Base-by-base conservation (phyloP, 2,329 filamentous ascomycete genomes). In the Xylariomycetidae sp. region DNA sequence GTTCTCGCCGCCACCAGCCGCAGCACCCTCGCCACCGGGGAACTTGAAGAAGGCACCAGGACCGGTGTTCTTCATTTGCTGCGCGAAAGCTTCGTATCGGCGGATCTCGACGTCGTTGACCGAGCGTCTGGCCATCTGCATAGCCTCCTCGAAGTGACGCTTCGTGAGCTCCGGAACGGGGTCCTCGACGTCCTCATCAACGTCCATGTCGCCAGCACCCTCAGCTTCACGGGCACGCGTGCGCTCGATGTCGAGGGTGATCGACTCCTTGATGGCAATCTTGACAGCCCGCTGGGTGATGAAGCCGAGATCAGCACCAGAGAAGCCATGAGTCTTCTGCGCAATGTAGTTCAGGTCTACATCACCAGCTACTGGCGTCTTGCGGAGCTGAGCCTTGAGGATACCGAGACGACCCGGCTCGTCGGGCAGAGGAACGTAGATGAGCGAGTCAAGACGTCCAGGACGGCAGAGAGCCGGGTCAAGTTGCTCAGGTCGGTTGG, bases 221-320 rank as follows among this genome's bases (percentile, higher is more conserved):
- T 95, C 90, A 43, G 84, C 89, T 68, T 95, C 90, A 37, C 85
- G 87, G 54, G 83, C 82, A 42, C 78, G 94, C 95, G 57, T 74
- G 72, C 86, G 85, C 67, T 94, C 85, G 50, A 98, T 96, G 42
- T 96, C 90, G 29, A 74, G 59, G 13, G 79, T 71, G 53, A 98
- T 98, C 19, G 90, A 81, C 70, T 98, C 82, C 77, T 98, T 98
- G 72, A 98, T 98, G 52, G 92, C 92, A 56, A 96, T 82, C 80
- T 98, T 98, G 73, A 95, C 92, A 34, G 92, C 92, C 62, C 92
- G 88, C 72, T 98, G 92, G 16, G 92, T 95, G 59, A 98, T 89
- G 72, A 96, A 98, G 44, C 92, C 92, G 61, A 98, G 76, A 84
- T 98, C 92, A 57, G 92, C 92, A 89, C 92, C 92, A 37, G 92